phyloP scores from a whole-genome alignment of 306 rosid genomes.

The Sphenostylis stenocarpa region DNA sequence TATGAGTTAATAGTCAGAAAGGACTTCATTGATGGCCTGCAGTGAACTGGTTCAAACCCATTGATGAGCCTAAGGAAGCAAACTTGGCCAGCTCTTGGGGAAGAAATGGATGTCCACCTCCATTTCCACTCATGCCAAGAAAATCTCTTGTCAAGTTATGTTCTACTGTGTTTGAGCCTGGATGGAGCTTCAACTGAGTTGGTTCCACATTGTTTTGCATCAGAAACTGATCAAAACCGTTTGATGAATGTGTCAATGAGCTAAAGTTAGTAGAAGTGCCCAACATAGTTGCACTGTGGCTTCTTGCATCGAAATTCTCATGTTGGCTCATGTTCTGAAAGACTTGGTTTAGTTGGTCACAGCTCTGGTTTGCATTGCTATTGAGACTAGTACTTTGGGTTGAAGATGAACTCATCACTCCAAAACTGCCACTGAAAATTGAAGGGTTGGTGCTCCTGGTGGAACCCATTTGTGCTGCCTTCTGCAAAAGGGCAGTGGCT shows the following conservation, averaged over 20 bases:
- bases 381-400: conserved; percentile 30
- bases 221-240: conserved; percentile 44
- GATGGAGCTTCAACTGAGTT: conserved; percentile 25
- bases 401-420: conserved; percentile 53
- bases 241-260: conserved; percentile 40
- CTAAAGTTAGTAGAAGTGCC: neutral
- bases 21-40: conserved; percentile 49
- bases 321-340: conserved; percentile 34
- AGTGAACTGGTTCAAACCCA: conserved; percentile 68
- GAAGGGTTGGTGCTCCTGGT: conserved; percentile 48
- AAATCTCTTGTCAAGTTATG: conserved; percentile 70
- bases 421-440: conserved; percentile 41
- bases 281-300: conserved; percentile 6
- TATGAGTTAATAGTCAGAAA: neutral
- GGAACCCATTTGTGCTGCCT: conserved; percentile 62
- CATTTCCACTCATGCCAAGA: conserved; percentile 59
- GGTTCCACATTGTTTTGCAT: conserved; percentile 32
- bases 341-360: conserved; percentile 7
- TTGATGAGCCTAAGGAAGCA: conserved; percentile 51
- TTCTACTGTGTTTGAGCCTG: conserved; percentile 25
- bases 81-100: conserved; percentile 67
- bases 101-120: conserved; percentile 37
- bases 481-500: conserved; percentile 55
- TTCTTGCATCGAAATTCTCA: conserved; percentile 24
- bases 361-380: conserved; percentile 15